Evolutionary conservation across 2,329 filamentous ascomycete genomes (phyloP), one percentile per base, ranked within the genome.

Genomic region (Dothideomycetes sp.): DNA sequence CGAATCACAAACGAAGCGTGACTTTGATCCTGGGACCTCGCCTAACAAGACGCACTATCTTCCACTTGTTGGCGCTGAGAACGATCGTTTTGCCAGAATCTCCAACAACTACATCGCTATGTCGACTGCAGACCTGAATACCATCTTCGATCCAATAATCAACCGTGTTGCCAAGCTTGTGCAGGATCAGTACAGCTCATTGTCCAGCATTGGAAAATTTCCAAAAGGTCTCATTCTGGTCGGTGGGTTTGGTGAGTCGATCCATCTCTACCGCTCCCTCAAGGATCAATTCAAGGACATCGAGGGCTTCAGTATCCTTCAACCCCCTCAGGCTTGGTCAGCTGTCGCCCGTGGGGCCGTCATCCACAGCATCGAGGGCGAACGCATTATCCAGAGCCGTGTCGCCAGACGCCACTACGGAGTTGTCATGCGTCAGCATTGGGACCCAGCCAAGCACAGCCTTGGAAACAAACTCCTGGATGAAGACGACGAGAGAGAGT

Each of bases 1-100:
- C 59, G 84, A 89, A 53, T 82, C 88, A 55, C 87, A 85, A 55
- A 82, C 89, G 11, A 89, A 89, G 62, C 73, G 84, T 11, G 87
- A 86, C 53, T 89, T 88, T 56, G 81, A 84, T 55, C 30, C 43
- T n/a, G 2, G 17, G 2, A 11, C 10, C 3, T 39, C 24, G 5
- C 80, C 84, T 1, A 52, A 54, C 36, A 49, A 41, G 18, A 83
- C 88, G 56, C 74, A 87, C 44, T 86, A 86, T 44, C 73, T 88
- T 4, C 83, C 83, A 0, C 84, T 88, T 50, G 83, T 82, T 1
- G 83, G 83, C 1, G 63, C 87, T 2, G 73, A 82, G 0, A 83
- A 89, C 51, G 81, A 88, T 45, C 80, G 85, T 60, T 80, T 80
- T 37, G 80, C 74, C 11, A 80, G 82, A 0, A 64, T 88, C 7